Evolutionary conservation across 495 filamentous ascomycete genomes (phyloP), one percentile per base, ranked within the genome.

Genomic region (Elaphomyces granulatus): DNA sequence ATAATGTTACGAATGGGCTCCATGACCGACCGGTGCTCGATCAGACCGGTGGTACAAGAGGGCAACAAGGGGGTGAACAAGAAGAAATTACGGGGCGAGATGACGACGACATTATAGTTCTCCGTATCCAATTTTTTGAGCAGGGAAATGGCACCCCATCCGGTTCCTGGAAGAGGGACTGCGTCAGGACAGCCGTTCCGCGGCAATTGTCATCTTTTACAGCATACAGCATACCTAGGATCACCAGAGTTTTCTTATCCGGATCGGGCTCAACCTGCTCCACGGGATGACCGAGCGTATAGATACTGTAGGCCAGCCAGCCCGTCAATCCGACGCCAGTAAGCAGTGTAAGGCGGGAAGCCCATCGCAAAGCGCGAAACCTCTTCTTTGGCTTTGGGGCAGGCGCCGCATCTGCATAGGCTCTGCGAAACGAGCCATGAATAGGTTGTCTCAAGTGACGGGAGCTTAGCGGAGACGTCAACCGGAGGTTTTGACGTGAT

Each of bases 11-110:
- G 81, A 45, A 99, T 75, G 19, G 90, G 90, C 69, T 99, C 90
- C 87, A 99, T 96, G 60, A 99, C 96, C 45, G 86, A 94, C 54
- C 92, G 84, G 68, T 95, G 92, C 68, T 99, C 92, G 54, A 99
- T 88, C 48, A 83, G 80, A 58, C 92, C 90, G 37, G 85, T 94
- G 17, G 90, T 95, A 64, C 92, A 96, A 56, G 86, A 94, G 38
- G 90, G 90, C 32, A 99, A 74, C 34, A 99, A 75, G 32, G 90
- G 90, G 14, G 92, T 99, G 73, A 96, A 99, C 42, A 99, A 81
- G 78, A 99, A 99, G 74, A 90, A 99, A 65, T 96, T 96, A 50
- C 90, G 84, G 40, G 90, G 90, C 32, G 88, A 95, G 37, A 73
- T 81, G 48, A 98, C 83, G 61, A 94, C 61, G 55, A 98, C 90